Percentiles rank a stretch among this genome's conserved stretches.
phyloP scores from a whole-genome alignment of 2,329 filamentous ascomycete species.

The Colletotrichum lindemuthianum region DNA sequence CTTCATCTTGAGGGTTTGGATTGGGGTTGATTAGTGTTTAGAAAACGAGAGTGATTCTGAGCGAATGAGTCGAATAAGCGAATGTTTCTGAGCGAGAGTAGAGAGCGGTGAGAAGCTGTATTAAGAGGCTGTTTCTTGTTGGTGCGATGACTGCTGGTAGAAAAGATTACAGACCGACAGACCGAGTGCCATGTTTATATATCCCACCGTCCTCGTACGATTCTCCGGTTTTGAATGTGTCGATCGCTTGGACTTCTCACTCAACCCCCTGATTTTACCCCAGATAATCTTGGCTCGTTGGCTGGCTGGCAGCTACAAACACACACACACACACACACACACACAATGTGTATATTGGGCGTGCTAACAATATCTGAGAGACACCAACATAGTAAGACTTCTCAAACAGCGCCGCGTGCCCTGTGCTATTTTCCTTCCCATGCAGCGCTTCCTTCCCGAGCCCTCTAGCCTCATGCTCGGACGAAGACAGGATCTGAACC shows the following conservation, averaged over 20 bases:
- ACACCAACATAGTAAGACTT: not conserved
- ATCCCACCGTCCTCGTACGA: conserved; percentile 10
- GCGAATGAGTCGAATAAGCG: not conserved
- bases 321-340: not conserved
- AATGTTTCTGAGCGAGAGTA: conserved; percentile 10
- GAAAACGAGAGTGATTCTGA: too few relatives aligned
- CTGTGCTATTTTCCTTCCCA: conserved; percentile 20
- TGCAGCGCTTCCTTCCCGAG: not conserved
- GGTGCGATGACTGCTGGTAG: conserved; percentile 12
- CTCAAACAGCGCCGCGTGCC: conserved; percentile 21
- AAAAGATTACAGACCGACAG: conserved; percentile 7
- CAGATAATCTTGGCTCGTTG: conserved; percentile 13
- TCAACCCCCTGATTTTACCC: conserved; percentile 27
- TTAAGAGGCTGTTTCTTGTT: conserved; percentile 14
- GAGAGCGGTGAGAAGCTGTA: conserved; percentile 7
- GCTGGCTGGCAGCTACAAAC: not conserved
- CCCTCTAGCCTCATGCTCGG: conserved; percentile 19
- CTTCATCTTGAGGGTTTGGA: conserved; percentile 21
- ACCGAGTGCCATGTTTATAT: conserved; percentile 22
- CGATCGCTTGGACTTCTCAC: conserved; percentile 17
- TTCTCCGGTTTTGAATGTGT: not conserved
- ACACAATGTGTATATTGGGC: not conserved
- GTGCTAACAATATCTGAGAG: conserved; percentile 1
- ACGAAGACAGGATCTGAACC: conserved; percentile 22
- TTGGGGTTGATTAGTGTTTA: not conserved